A percentile compares a stretch with the other conserved stretches of the same genome.
These are phyloP conservation scores for Xylaria multiplex DNA, from an alignment of 2,329 filamentous ascomycete species.

Conservation along the genomic window DNA sequence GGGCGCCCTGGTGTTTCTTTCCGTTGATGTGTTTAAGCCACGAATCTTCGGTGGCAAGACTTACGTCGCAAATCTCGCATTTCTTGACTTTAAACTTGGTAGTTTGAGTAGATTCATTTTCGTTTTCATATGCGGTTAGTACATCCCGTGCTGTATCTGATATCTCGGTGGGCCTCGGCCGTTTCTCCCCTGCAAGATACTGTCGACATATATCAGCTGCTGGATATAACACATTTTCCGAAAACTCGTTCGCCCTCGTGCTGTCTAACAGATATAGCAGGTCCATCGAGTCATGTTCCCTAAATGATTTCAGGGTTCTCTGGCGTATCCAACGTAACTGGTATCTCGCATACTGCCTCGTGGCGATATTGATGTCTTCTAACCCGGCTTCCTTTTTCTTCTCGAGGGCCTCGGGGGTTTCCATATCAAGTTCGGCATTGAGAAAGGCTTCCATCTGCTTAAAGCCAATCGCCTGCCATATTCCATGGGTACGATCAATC, in stretches of 20 bases:
- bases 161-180: conserved; percentile 62
- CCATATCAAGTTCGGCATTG: conserved; percentile 53
- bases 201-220: conserved; percentile 69
- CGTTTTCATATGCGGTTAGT: conserved; percentile 67
- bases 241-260: conserved; percentile 72
- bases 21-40: conserved; percentile 61
- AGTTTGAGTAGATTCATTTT: conserved; percentile 62
- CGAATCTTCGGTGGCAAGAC: conserved; percentile 64
- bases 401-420: conserved; percentile 56
- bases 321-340: conserved; percentile 88
- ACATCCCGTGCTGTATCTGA: conserved; percentile 63
- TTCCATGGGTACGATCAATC: conserved; percentile 81
- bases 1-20: conserved; percentile 51
- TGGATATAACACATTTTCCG: conserved; percentile 69
- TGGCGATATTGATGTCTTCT: conserved; percentile 82
- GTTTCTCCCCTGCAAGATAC: conserved; percentile 68
- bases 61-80: conserved; percentile 79
- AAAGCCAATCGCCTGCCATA: conserved; percentile 97
- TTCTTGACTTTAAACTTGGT: conserved; percentile 53
- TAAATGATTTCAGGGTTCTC: conserved; percentile 78
- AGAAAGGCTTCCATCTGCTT: conserved; percentile 87
- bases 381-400: conserved; percentile 68
- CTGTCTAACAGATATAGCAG: conserved; percentile 84
- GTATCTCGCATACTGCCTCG: conserved; percentile 85
- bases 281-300: conserved; percentile 61